These are phyloP conservation scores for Calocybe gangraenosa DNA, from an alignment of 768 basidiomycete genomes.

Conservation along the genomic window DNA sequence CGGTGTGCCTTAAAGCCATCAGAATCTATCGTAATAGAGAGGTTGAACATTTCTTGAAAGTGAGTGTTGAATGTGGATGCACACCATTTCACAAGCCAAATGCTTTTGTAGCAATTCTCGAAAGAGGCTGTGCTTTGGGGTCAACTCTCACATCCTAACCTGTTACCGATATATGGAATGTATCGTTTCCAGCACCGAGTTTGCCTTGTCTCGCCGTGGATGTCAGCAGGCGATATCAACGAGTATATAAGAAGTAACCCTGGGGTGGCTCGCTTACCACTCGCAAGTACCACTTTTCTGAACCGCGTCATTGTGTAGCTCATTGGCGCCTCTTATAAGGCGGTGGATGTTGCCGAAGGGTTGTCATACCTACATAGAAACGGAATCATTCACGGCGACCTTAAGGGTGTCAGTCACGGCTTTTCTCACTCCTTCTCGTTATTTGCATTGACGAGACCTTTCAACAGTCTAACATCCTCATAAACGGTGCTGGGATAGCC, in stretches of 20 bases:
- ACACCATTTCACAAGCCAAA: too few relatives aligned
- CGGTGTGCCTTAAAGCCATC: constrained; percentile 6
- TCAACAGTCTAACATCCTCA: constrained; percentile 13
- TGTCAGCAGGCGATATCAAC: constrained; percentile 5
- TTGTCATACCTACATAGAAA: constrained; percentile 8
- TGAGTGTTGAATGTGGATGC: neutral
- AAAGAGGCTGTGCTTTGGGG: constrained; percentile 10
- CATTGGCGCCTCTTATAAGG: neutral
- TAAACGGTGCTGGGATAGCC: constrained; percentile 8
- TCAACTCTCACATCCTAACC: constrained; percentile 8
- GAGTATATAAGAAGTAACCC: constrained; percentile 2
- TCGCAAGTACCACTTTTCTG: neutral
- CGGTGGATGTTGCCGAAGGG: constrained; percentile 6
- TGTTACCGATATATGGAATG: constrained; percentile 13
- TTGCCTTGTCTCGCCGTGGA: constrained; percentile 13
- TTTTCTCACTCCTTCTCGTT: too few relatives aligned
- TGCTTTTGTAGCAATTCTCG: constrained; percentile 4
- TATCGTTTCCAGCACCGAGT: neutral
- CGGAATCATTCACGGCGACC: constrained; percentile 11
- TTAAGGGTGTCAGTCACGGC: constrained; percentile 13
- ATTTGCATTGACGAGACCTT: neutral
- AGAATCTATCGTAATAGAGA: neutral
- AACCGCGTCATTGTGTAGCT: too few relatives aligned
- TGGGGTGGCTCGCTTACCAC: constrained; percentile 1
- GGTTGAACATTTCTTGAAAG: neutral